phyloP scores from a whole-genome alignment of 805 yeast species.

The Wickerhamomyces hampshirensis region DNA sequence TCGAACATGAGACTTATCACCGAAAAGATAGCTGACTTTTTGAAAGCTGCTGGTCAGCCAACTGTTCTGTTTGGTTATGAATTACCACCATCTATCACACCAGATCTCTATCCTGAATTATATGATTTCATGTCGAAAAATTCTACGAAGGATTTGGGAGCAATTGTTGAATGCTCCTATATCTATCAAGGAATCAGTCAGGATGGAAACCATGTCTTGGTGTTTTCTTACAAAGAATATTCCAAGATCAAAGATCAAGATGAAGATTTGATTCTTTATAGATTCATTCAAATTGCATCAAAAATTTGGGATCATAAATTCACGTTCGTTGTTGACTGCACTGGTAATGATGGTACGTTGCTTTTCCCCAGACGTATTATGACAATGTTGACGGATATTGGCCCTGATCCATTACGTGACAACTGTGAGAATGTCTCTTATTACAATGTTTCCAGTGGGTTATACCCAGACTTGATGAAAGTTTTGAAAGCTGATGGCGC shows the following conservation, averaged over 20 bases:
- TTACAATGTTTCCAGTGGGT: constrained; percentile 32
- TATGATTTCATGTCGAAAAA: constrained; percentile 73
- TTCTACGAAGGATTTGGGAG: constrained; percentile 47
- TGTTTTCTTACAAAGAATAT: constrained; percentile 43
- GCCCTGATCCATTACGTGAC: constrained; percentile 45
- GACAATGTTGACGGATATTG: constrained; percentile 34
- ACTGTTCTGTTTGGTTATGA: constrained; percentile 49
- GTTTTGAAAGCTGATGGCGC: constrained; percentile 22
- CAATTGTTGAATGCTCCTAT: constrained; percentile 38
- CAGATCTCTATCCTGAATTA: constrained; percentile 45
- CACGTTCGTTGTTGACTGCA: constrained; percentile 62
- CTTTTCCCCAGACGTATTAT: constrained; percentile 29
- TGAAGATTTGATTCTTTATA: constrained; percentile 50
- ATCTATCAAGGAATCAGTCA: constrained; percentile 61
- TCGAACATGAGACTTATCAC: constrained; percentile 25
- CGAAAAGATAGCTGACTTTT: constrained; percentile 39
- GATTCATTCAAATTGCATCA: constrained; percentile 58
- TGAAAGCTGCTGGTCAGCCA: constrained; percentile 56
- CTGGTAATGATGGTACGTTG: constrained; percentile 42
- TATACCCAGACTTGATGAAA: constrained; percentile 21
- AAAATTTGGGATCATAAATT: constrained; percentile 70
- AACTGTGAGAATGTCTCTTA: constrained; percentile 54
- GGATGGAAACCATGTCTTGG: constrained; percentile 70
- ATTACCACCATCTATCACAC: constrained; percentile 48
- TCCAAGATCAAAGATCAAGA: constrained; percentile 30